Evolutionary conservation across 2,329 filamentous ascomycete genomes (phyloP), one percentile per base, ranked within the genome.

Genomic region (Aureobasidium sp.): DNA sequence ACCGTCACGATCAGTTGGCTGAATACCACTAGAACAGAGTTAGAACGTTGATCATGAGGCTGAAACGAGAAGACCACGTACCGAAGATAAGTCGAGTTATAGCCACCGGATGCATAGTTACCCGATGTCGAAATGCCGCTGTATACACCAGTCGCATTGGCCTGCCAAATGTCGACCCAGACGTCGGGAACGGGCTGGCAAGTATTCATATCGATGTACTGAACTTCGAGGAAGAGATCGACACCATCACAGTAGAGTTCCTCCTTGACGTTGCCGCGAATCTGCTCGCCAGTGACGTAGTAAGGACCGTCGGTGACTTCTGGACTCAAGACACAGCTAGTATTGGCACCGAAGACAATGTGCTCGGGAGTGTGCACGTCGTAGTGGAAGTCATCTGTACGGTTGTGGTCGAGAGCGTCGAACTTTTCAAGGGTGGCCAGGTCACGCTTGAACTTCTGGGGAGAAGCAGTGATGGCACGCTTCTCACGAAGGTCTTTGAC

Each of bases 71-170:
- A 25, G 7, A 37, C 3, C 9, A 25, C 25, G 5, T 52, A 52
- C 48, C 51, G 51, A 41, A 55, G 51, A 7, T 55, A 55, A 20
- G 51, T 55, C 14, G 51, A 55, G 36, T 55, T 55, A 12, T 41
- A 41, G 17, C 51, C 56, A 29, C 29, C 56, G 11, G 53, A 37
- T 7, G 53, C 53, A 45, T 57, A 57, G 53, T 57, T 57, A 6
- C 53, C 53, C 3, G 36, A 44, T 2, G 39, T 47, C 9, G 39
- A 34, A 0, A 57, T 20, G 72, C 75, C 63, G 6, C 71, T 75
- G 69, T 80, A 80, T 27, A 78, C 75, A 29, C 78, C 77, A 3
- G 77, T 78, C 14, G 76, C 66, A 66, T 80, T 79, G 69, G 75
- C 75, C 65, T 79, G 73, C 78, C 78, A 80, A 29, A 77, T 70